Base-by-base conservation (phyloP, 2,329 filamentous ascomycete species). In the Pseudogymnoascus sp. region DNA sequence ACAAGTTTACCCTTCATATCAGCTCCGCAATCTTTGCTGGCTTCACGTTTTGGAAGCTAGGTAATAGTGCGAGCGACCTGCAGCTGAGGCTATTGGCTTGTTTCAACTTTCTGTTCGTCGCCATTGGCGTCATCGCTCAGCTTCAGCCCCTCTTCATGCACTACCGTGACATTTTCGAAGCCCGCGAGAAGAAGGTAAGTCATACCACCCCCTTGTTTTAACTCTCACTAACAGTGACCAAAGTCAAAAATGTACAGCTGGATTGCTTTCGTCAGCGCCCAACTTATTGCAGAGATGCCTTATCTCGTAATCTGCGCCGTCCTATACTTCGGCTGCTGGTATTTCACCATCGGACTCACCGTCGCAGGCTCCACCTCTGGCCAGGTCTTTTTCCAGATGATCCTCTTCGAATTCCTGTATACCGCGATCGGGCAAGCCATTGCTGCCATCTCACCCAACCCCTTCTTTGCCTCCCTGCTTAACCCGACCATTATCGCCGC, bases 21-120 rank as follows among this genome's bases (percentile, higher is more conserved):
- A 74, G 76, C n/a, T 79, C 78, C 0, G 81, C 79, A 0, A 76
- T 86, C 0, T 85, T 86, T 74, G 85, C 83, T 69, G 84, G 82
- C 1, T 86, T 87, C 67, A 80, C 80, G 0, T 86, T 86, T 69
- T 86, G 83, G 82, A 81, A 79, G 71, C 77, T 86, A 26, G 82
- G 82, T 0, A 71, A 81, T 59, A 78, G 76, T 0, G 76, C 82
- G 0, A 75, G 72, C 10, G 81, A 81, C 33, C 68, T 85, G 21
- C 82, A 85, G 69, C 73, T 83, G 31, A 78, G 80, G 38, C 74
- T 86, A 2, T 86, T 86, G 67, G 81, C 82, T 8, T 75, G 86
- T 53, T 86, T 86, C 76, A 83, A 85, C 69, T 86, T 86, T 72
- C 82, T 85, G 64, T 86, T 86, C 66, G 81, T 86, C 56, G 81